Evolutionary conservation across 345 rosid genomes (phyloP).

Genomic region (Salix dunnii): DNA sequence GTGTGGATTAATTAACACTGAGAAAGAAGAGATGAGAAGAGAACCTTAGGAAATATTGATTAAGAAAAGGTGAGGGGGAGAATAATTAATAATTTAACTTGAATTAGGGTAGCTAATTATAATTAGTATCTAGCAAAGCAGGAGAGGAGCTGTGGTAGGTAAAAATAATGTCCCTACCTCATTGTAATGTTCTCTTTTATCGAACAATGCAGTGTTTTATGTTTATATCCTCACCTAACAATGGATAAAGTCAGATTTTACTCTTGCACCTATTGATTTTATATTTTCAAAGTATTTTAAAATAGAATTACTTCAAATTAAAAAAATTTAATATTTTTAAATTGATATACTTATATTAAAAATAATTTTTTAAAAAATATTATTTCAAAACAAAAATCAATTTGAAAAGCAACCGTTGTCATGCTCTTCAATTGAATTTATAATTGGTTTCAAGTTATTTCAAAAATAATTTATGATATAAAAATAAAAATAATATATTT

Average conservation of each 20-base stretch:
- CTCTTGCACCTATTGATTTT: too few relatives aligned
- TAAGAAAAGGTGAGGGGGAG: slow-evolving; percentile 2
- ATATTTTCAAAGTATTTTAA: too few relatives aligned
- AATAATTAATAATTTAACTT: slow-evolving; percentile 1
- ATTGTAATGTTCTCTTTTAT: slow-evolving; percentile 11
- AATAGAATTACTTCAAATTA: too few relatives aligned
- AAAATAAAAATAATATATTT: too few relatives aligned
- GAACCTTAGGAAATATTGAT: background rate
- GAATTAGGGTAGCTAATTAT: background rate
- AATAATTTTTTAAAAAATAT: too few relatives aligned
- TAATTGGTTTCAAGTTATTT: too few relatives aligned
- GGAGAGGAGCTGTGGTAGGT: background rate
- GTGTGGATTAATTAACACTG: background rate
- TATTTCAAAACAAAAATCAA: too few relatives aligned
- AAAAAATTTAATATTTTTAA: too few relatives aligned
- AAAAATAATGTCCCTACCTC: slow-evolving; percentile 1
- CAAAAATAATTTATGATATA: too few relatives aligned
- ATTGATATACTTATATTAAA: too few relatives aligned
- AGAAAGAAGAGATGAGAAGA: background rate
- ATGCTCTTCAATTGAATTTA: too few relatives aligned
- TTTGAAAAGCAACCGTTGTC: too few relatives aligned
- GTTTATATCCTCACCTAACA: background rate
- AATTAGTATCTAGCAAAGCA: background rate
- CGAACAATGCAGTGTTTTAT: slow-evolving; percentile 4
- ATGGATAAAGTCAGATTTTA: background rate